phyloP scores from a whole-genome alignment of 176 grass and related monocot species.

The Aegilops sharonensis region DNA sequence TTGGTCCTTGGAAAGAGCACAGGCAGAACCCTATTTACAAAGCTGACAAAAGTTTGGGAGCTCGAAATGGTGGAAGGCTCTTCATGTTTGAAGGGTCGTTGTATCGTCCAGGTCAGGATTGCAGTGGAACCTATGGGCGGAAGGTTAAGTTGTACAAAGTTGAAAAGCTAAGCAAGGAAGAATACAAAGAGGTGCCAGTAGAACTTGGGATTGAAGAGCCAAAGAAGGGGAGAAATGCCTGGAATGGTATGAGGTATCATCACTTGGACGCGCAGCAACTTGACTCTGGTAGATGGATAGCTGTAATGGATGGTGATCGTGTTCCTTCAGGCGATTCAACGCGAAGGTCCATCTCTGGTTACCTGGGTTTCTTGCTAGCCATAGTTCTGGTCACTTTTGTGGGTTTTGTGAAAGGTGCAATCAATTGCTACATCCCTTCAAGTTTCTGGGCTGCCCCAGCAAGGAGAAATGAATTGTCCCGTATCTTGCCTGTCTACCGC shows the following conservation, averaged over 20 bases:
- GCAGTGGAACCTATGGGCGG: conserved; percentile 83
- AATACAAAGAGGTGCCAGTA: conserved; percentile 78
- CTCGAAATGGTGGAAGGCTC: conserved; percentile 88
- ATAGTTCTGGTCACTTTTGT: conserved; percentile 54
- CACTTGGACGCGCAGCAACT: conserved; percentile 85
- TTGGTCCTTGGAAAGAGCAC: conserved; percentile 96
- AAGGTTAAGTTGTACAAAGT: conserved; percentile 72
- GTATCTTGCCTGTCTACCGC: conserved; percentile 52
- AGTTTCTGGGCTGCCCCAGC: conserved; percentile 39
- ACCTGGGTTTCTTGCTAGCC: conserved; percentile 42
- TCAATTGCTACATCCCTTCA: conserved; percentile 51
- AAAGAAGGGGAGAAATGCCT: conserved; percentile 90
- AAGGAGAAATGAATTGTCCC: conserved; percentile 56
- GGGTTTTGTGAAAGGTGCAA: conserved; percentile 60
- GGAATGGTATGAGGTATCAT: conserved; percentile 98
- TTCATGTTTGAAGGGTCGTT: conserved; percentile 81
- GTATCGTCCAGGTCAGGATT: conserved; percentile 93
- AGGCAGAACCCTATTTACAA: conserved; percentile 89
- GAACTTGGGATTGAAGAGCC: conserved; percentile 72
- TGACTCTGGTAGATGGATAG: conserved; percentile 82
- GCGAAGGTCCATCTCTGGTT: conserved; percentile 63
- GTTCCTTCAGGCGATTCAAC: conserved; percentile 88
- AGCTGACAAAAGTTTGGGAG: conserved; percentile 88
- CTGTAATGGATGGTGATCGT: conserved; percentile 94
- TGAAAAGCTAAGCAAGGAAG: conserved; percentile 88